Evolutionary conservation across 176 grass and related monocot species (phyloP).

Genomic region (Eremochloa ophiuroides): DNA sequence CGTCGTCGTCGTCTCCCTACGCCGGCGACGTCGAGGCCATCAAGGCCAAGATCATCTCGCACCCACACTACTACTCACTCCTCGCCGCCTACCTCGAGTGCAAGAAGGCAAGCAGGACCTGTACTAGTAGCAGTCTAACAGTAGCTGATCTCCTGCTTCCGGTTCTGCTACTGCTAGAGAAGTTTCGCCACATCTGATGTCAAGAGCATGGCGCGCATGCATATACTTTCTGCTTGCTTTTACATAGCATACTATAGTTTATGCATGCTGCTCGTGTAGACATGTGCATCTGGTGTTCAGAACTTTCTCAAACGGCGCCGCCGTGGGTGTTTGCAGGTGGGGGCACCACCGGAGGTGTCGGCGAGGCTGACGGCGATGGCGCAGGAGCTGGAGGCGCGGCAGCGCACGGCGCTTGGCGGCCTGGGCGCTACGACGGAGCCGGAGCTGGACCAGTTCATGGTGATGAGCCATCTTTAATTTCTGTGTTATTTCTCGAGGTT

Average conservation of each 20-base stretch:
- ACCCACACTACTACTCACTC: conserved; percentile 89
- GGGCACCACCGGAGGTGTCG: conserved; percentile 85
- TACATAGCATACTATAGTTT: conserved; percentile 1
- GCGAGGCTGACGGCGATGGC: conserved; percentile 62
- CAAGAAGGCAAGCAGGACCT: conserved; percentile 68
- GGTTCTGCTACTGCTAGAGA: conserved; percentile 1
- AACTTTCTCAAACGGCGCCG: conserved; percentile 25
- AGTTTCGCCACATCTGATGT: conserved; percentile 37
- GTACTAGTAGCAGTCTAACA: not conserved
- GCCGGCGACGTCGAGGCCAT: conserved; percentile 66
- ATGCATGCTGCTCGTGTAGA: not conserved
- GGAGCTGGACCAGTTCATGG: conserved; percentile 99
- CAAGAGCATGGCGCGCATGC: conserved; percentile 9
- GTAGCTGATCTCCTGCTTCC: not conserved
- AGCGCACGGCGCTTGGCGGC: conserved; percentile 55
- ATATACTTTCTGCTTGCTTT: conserved; percentile 14
- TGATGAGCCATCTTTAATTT: conserved; percentile 20
- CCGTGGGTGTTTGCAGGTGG: conserved; percentile 45
- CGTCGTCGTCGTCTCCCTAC: conserved; percentile 61
- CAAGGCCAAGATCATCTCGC: conserved; percentile 97
- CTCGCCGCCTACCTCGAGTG: conserved; percentile 97
- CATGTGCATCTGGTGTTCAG: not conserved
- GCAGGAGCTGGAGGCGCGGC: conserved; percentile 72
- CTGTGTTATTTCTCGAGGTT: not conserved
- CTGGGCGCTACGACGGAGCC: conserved; percentile 67